Conservation (phyloP, 345 rosid species). For the Syzygium grande region DNA sequence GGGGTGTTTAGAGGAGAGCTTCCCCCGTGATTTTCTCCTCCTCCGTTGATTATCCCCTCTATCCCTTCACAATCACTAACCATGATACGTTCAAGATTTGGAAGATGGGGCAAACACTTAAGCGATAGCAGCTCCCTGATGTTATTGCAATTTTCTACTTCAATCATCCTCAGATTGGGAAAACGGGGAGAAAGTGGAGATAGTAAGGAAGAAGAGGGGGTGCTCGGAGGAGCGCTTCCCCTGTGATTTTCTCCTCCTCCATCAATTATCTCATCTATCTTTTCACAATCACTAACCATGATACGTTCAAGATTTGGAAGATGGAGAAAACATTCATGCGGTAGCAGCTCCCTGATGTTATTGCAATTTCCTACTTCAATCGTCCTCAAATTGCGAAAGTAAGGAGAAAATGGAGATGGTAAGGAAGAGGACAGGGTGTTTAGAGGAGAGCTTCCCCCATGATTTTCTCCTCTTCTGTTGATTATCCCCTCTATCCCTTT, state of each 20-base stretch:
- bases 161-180: neutral
- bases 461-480: neutral
- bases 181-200: too few relatives aligned
- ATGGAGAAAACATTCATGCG: neutral
- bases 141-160: neutral
- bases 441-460: too few relatives aligned
- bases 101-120: neutral
- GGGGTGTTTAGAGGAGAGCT: too few relatives aligned
- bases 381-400: too few relatives aligned
- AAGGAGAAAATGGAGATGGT: too few relatives aligned
- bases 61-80: neutral
- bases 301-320: neutral
- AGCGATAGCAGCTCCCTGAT: neutral
- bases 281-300: neutral
- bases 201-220: neutral
- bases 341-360: neutral
- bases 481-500: neutral
- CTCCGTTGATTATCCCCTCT: neutral
- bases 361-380: neutral
- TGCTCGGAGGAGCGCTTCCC: too few relatives aligned
- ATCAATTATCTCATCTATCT: neutral
- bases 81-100: neutral
- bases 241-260: neutral
- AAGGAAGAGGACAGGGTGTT: neutral
- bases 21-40: neutral